Evolutionary conservation across 2,329 filamentous ascomycete species (phyloP), one percentile per base, ranked within the genome.

Genomic region (Colletotrichum sp.): DNA sequence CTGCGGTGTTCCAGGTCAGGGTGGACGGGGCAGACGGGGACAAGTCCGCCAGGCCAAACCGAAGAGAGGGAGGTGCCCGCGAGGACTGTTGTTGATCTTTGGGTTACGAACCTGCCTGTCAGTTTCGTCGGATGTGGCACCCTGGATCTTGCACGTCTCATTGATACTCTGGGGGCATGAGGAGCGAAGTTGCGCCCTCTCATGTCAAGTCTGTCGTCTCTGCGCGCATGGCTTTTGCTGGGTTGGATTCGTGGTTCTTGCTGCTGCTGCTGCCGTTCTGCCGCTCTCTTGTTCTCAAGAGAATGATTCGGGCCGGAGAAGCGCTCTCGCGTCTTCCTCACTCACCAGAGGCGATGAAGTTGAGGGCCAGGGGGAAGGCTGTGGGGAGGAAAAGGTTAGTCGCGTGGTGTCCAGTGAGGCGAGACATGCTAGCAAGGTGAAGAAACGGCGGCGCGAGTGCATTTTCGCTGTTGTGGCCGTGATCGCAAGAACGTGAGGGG

Each of bases 331-430:
- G 80, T 84, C 80, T 82, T 83, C 84, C 85, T 85, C 86, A 96
- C 95, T 96, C 92, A 97, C 95, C 94, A 88, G 95, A 95, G 85
- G 95, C 95, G 88, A 97, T 95, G 88, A 97, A 97, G 88, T 97
- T 97, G 83, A 97, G 89, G 85, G 95, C 94, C 85, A 97, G 88
- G 80, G 95, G 95, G 79, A 95, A 87, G 79, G 94, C 95, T 97
- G 81, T 76, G 65, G 57, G 71, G 28, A 34, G 9, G 21, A 16
- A 78, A 69, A 13, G 67, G 82, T 87, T 79, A 87, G 70, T 75
- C 69, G 59, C 18, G 21, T 6, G 62, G 36, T 26, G 16, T 34
- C 49, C 65, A 16, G 5, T 16, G 62, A 55, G 71, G 12, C n/a
- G 18, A 26, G 64, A 34, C 34, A 24, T 16, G 21, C 16, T 16